These are phyloP conservation scores for Peronospora belbahrii DNA, from an alignment of 352 stramenopile species.

Conservation along the genomic window DNA sequence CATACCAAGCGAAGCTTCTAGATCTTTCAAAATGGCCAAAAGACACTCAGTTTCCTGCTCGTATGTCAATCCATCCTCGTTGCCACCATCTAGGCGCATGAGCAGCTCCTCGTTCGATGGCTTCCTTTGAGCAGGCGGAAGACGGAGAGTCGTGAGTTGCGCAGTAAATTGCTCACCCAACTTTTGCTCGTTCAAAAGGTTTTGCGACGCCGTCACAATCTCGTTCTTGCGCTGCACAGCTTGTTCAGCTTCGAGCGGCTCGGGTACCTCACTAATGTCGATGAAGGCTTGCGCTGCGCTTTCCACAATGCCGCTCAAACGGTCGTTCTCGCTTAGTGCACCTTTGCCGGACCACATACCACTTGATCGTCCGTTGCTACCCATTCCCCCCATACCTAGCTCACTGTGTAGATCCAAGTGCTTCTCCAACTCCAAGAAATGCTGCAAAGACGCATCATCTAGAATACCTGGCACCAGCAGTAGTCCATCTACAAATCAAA, in stretches of 20 bases:
- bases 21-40: conserved; percentile 30
- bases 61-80: conserved; percentile 38
- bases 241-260: conserved; percentile 71
- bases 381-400: conserved; percentile 23
- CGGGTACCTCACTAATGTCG: conserved; percentile 73
- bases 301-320: conserved; percentile 69
- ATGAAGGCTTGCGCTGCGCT: conserved; percentile 72
- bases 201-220: conserved; percentile 49
- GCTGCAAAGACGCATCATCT: conserved; percentile 64
- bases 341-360: conserved; percentile 43
- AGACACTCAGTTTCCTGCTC: conserved; percentile 56
- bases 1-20: conserved; percentile 41
- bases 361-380: conserved; percentile 45
- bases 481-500: conserved; percentile 30
- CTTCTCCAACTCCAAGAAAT: conserved; percentile 78
- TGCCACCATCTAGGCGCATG: conserved; percentile 37
- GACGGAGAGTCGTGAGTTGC: conserved; percentile 36
- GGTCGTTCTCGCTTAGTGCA: conserved; percentile 65
- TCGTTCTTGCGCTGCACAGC: conserved; percentile 70
- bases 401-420: conserved; percentile 61
- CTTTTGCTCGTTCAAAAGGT: conserved; percentile 44
- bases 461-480: conserved; percentile 65
- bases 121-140: conserved; percentile 24
- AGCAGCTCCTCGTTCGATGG: conserved; percentile 39
- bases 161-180: conserved; percentile 44